Evolutionary conservation across 75 land plant genomes (phyloP).

Genomic region (Picea glauca): DNA sequence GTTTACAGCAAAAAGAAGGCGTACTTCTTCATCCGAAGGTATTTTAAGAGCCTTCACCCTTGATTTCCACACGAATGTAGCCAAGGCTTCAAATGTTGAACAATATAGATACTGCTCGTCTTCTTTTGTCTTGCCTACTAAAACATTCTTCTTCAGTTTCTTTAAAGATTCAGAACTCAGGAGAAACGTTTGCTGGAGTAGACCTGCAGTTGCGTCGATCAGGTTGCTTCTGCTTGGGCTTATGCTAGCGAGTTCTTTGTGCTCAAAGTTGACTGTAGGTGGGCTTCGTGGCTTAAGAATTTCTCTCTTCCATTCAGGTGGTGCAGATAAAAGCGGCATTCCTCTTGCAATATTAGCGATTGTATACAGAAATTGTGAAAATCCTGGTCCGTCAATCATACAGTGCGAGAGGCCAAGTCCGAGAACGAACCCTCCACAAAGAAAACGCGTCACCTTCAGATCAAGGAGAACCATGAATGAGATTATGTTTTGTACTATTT

Average conservation of each 20-base stretch:
- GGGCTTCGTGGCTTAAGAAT: not conserved
- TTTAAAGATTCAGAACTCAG: not conserved
- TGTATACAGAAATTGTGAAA: conserved; percentile 33
- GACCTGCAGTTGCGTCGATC: not conserved
- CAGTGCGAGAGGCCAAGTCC: conserved; percentile 43
- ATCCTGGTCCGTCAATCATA: conserved; percentile 38
- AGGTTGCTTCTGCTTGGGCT: not conserved
- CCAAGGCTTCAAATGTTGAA: conserved; percentile 9
- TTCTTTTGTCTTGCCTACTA: not conserved
- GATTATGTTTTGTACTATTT: too few relatives aligned
- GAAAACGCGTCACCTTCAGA: conserved; percentile 39
- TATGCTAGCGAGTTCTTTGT: not conserved
- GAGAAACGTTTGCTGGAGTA: not conserved
- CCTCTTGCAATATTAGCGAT: conserved; percentile 44
- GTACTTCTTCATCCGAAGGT: not conserved
- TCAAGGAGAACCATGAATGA: not conserved
- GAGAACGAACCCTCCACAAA: conserved; percentile 47
- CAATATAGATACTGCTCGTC: not conserved
- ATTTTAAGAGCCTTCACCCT: conserved; percentile 2
- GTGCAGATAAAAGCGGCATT: conserved; percentile 5
- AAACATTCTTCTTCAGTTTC: not conserved
- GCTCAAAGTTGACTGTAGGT: not conserved
- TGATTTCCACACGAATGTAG: conserved; percentile 7
- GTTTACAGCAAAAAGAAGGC: not conserved
- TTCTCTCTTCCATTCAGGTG: conserved; percentile 10